Conservation (phyloP, 768 basidiomycete species). For the Mycena maculata region DNA sequence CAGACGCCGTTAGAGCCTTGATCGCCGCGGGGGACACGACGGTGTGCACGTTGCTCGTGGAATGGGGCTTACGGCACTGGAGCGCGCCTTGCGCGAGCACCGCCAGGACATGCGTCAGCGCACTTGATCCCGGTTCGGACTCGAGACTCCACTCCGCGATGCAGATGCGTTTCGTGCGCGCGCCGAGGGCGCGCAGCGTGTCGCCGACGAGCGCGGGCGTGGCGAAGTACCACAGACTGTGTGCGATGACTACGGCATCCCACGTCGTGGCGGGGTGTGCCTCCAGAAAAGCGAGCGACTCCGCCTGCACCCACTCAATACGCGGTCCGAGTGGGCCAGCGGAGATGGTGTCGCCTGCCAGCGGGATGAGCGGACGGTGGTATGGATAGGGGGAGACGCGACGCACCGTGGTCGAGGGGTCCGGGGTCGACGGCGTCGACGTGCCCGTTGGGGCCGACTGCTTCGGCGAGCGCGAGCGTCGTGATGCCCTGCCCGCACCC, state of each 20-base stretch:
- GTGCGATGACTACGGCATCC: conserved; percentile 49
- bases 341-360: conserved; percentile 46
- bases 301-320: conserved; percentile 47
- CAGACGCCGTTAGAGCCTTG: conserved; percentile 38
- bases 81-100: conserved; percentile 50
- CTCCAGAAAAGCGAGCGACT: conserved; percentile 44
- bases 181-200: conserved; percentile 43
- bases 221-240: conserved; percentile 55
- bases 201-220: conserved; percentile 43
- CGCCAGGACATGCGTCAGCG: conserved; percentile 48
- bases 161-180: conserved; percentile 41
- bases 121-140: conserved; percentile 27
- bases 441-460: conserved; percentile 48
- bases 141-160: conserved; percentile 51
- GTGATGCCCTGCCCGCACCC: conserved; percentile 57
- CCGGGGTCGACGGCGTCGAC: conserved; percentile 55
- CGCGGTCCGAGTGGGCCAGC: conserved; percentile 45
- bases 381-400: too few relatives aligned
- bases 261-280: conserved; percentile 35
- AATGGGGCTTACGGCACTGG: conserved; percentile 45
- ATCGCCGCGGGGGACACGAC: conserved; percentile 48
- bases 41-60: conserved; percentile 49
- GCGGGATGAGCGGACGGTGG: conserved; percentile 43
- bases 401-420: conserved; percentile 48
- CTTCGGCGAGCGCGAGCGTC: conserved; percentile 49